These are phyloP conservation scores for Penicillium paneum DNA, from an alignment of 2,329 filamentous ascomycete species.

Conservation along the genomic window DNA sequence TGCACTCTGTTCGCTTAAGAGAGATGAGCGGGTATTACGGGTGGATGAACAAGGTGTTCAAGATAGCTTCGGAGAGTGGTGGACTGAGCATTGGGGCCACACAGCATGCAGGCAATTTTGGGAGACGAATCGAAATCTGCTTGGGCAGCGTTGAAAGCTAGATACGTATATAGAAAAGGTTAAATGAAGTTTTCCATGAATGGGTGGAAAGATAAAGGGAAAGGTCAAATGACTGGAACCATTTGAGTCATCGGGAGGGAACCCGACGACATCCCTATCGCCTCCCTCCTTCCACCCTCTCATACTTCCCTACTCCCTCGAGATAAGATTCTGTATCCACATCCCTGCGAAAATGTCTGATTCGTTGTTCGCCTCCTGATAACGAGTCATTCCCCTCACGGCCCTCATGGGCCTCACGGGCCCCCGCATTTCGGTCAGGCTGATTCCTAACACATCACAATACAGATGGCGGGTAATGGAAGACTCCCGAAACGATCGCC, in stretches of 20 bases:
- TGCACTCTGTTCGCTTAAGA: constrained; percentile 79
- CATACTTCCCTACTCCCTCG: not conserved
- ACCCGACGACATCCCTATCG: not conserved
- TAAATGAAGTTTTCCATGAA: not conserved
- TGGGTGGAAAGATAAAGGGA: not conserved
- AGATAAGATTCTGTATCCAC: not conserved
- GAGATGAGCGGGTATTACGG: constrained; percentile 76
- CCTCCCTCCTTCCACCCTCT: no score
- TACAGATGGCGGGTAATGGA: constrained; percentile 18
- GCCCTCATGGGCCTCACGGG: not conserved
- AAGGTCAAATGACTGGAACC: not conserved
- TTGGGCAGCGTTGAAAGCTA: constrained; percentile 62
- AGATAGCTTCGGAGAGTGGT: constrained; percentile 96
- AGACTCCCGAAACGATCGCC: constrained; percentile 33
- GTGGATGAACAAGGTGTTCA: constrained; percentile 69
- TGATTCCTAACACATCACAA: not conserved
- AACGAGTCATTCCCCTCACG: not conserved
- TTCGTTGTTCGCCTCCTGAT: not conserved
- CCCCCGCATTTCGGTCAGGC: not conserved
- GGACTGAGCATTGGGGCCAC: constrained; percentile 86
- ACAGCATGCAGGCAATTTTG: constrained; percentile 79
- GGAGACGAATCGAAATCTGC: constrained; percentile 67
- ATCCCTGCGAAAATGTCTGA: not conserved
- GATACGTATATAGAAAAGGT: not conserved
- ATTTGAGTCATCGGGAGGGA: not conserved